phyloP scores from a whole-genome alignment of 2,329 filamentous ascomycete genomes.

The Raffaelea deltoideospora region DNA sequence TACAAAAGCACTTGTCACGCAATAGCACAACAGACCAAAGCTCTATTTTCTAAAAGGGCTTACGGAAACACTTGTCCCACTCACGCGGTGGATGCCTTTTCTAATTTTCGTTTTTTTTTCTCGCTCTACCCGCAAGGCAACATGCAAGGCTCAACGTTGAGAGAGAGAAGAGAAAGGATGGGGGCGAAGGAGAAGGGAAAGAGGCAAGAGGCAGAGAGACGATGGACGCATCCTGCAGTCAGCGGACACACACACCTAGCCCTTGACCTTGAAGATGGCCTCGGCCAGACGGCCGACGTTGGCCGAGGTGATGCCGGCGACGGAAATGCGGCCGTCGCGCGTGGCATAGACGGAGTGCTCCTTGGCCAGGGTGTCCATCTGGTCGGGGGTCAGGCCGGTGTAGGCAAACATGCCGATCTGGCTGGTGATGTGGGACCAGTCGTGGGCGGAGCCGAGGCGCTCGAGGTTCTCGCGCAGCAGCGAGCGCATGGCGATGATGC shows the following conservation, averaged over 20 bases:
- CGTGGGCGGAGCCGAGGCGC: constrained; percentile 85
- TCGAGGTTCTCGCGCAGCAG: constrained; percentile 91
- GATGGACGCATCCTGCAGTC: background rate
- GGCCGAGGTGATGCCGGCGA: constrained; percentile 66
- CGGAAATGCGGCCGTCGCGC: constrained; percentile 76
- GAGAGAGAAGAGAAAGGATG: no score
- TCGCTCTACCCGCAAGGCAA: background rate
- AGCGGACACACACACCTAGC: no score
- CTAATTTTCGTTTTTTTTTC: constrained; percentile 1
- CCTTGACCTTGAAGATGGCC: constrained; percentile 73
- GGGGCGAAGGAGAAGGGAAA: no score
- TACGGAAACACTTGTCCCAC: background rate
- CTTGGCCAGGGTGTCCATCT: constrained; percentile 84
- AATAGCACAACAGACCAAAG: no score
- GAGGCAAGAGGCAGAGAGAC: no score
- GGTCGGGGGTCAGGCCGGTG: constrained; percentile 77
- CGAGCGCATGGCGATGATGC: constrained; percentile 96
- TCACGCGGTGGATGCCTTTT: background rate
- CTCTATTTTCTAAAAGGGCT: background rate
- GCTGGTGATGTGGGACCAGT: constrained; percentile 97
- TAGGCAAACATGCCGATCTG: constrained; percentile 99
- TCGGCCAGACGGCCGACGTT: constrained; percentile 72
- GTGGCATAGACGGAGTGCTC: constrained; percentile 97
- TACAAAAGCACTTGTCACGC: no score
- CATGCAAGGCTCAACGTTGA: no score